A percentile compares a stretch with the other conserved stretches of the same genome.
Evolutionary conservation across 116 monocot genomes (phyloP).

Genomic region (Phalaenopsis hybrid): DNA sequence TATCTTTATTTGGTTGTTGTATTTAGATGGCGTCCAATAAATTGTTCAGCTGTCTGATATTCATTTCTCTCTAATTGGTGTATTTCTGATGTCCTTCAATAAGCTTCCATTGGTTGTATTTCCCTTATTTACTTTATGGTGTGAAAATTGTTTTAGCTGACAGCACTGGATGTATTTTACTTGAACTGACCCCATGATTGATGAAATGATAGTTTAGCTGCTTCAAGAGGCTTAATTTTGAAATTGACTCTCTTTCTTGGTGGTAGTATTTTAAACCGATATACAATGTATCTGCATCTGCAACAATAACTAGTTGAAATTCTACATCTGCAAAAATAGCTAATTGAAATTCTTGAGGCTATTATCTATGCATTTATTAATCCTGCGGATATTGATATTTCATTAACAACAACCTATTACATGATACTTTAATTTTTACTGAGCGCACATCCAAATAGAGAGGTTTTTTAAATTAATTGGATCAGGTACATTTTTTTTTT

Average conservation of each 20-base stretch:
- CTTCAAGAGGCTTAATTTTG: neutral
- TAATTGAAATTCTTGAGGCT: neutral
- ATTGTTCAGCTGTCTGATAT: neutral
- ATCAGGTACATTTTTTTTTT: neutral
- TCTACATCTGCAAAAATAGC: neutral
- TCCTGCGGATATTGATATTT: no score
- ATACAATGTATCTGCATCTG: neutral
- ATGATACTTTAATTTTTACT: neutral
- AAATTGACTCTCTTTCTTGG: neutral
- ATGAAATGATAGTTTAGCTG: no score
- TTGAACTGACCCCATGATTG: neutral
- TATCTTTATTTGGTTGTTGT: conserved; percentile 4
- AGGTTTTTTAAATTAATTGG: neutral
- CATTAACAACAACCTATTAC: neutral
- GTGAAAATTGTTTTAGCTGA: neutral
- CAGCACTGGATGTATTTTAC: neutral
- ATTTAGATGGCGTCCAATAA: conserved; percentile 7
- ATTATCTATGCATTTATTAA: neutral
- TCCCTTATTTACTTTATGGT: neutral
- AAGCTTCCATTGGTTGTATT: neutral
- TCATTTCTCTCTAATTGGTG: conserved; percentile 6
- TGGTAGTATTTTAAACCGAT: neutral
- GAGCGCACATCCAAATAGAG: neutral
- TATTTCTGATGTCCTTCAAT: conserved; percentile 1
- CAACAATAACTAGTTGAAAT: neutral